Conservation (phyloP, 805 yeast genomes). For the Peterozyma toletana region DNA sequence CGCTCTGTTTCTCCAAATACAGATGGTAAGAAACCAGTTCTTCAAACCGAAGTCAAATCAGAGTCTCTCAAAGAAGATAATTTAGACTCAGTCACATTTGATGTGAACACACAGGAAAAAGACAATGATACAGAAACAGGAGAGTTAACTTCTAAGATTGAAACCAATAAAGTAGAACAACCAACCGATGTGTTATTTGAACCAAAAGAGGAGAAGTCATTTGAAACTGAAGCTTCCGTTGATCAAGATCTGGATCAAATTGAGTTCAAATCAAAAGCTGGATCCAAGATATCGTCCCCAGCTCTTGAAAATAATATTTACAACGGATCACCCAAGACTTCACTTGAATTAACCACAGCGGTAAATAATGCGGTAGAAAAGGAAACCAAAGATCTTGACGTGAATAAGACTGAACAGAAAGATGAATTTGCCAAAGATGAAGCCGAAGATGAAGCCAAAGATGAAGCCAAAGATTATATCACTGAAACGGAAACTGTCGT, state of each 20-base stretch:
- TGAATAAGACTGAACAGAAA: not conserved
- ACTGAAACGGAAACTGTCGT: not conserved
- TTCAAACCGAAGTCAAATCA: not conserved
- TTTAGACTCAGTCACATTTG: too few species aligned
- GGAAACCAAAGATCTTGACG: not conserved
- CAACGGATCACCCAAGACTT: not conserved
- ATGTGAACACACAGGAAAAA: too few species aligned
- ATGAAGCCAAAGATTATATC: not conserved
- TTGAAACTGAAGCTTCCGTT: too few species aligned
- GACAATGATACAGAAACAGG: too few species aligned
- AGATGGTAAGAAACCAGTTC: not conserved
- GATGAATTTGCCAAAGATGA: slow-evolving; percentile 4
- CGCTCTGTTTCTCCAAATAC: not conserved
- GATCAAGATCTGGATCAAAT: not conserved
- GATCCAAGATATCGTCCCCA: not conserved
- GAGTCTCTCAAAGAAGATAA: not conserved
- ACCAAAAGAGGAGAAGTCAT: too few species aligned
- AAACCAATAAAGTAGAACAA: too few species aligned
- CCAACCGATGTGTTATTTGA: too few species aligned
- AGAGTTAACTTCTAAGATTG: too few species aligned
- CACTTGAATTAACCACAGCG: not conserved
- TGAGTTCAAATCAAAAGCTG: not conserved
- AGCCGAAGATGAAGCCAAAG: slow-evolving; percentile 9
- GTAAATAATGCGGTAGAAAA: not conserved
- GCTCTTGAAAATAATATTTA: not conserved